Base-by-base conservation (phyloP, 2,329 filamentous ascomycete genomes). In the Macrophomina tecta region DNA sequence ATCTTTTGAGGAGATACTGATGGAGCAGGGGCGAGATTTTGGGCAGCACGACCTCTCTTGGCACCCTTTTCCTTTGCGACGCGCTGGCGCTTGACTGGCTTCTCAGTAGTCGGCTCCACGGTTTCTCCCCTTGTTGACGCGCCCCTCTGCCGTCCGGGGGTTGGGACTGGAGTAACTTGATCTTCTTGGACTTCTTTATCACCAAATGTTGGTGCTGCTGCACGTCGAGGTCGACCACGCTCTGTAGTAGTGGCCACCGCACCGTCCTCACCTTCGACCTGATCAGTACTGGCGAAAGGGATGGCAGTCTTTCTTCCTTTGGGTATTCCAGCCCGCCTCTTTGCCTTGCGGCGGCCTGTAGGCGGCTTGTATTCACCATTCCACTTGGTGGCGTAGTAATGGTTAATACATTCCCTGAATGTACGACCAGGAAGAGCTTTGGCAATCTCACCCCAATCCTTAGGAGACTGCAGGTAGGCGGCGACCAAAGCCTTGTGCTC, bases 331-430 rank as follows among this genome's bases (percentile, higher is more conserved):
- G 62, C 53, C 18, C 58, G 60, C 5, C 60, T 42, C 42, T 51
- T 64, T 16, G 36, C 61, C 34, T 67, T 67, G 60, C 65, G 58
- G 9, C 60, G 48, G 16, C 60, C 51, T 8, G 51, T 67, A 8
- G 65, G 65, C 11, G 58, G 90, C 76, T 94, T 93, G 68, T 94
- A 89, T 69, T 91, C 89, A 49, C 89, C 86, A 55, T 89, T 85
- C 79, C 90, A 90, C 80, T 88, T 95, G 75, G 90, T 91, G 69
- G 91, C 84, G 77, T 95, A 95, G 78, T 95, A 95, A 77, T 94
- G 93, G 74, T 93, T 90, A 71, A 95, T 95, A 77, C 90, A 93
- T 55, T 91, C 87, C 70, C 90, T 90, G 77, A 92, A 93, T 72
- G 91, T 89, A 30, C 91, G 87, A 36, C 85, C 83, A 0, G 86